phyloP scores from a whole-genome alignment of 2,329 filamentous ascomycete genomes.

The Colletotrichum coccodes region DNA sequence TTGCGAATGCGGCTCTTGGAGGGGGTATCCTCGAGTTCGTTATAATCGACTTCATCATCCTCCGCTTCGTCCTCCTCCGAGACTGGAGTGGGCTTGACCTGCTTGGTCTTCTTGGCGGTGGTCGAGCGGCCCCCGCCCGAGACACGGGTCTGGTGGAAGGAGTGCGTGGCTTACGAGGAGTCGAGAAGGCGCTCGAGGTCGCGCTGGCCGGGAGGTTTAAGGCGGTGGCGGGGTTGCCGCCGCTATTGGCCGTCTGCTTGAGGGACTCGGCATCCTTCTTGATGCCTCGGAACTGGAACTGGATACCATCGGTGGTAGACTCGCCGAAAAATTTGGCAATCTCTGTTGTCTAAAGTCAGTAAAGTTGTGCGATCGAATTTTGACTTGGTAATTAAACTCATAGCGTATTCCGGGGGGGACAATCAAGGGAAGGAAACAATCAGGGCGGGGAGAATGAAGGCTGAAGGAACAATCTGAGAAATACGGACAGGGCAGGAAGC shows the following conservation, averaged over 20 bases:
- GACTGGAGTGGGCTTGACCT: conserved; percentile 37
- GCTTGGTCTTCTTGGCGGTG: conserved; percentile 22
- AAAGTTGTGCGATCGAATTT: background rate
- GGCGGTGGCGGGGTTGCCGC: conserved; percentile 56
- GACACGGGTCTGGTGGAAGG: conserved; percentile 31
- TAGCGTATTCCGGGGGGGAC: background rate
- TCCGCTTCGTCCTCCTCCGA: conserved; percentile 40
- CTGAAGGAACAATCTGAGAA: background rate
- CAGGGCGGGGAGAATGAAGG: background rate
- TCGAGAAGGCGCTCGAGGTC: conserved; percentile 39
- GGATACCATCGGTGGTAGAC: conserved; percentile 66
- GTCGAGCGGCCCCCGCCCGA: conserved; percentile 27
- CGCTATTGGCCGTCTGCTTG: conserved; percentile 52
- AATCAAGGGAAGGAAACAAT: background rate
- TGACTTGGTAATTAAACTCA: background rate
- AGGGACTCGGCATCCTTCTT: conserved; percentile 63
- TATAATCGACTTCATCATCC: conserved; percentile 41
- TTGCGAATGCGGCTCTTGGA: conserved; percentile 42
- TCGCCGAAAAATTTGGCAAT: conserved; percentile 70
- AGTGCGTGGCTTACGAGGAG: conserved; percentile 37
- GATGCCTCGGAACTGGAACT: conserved; percentile 68
- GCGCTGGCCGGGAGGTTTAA: conserved; percentile 41
- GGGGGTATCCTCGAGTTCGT: conserved; percentile 48
- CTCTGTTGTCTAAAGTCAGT: conserved; percentile 48
- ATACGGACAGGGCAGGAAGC: background rate